These are phyloP conservation scores for Fusarium globosum DNA, from an alignment of 2,329 filamentous ascomycete genomes.

Conservation along the genomic window DNA sequence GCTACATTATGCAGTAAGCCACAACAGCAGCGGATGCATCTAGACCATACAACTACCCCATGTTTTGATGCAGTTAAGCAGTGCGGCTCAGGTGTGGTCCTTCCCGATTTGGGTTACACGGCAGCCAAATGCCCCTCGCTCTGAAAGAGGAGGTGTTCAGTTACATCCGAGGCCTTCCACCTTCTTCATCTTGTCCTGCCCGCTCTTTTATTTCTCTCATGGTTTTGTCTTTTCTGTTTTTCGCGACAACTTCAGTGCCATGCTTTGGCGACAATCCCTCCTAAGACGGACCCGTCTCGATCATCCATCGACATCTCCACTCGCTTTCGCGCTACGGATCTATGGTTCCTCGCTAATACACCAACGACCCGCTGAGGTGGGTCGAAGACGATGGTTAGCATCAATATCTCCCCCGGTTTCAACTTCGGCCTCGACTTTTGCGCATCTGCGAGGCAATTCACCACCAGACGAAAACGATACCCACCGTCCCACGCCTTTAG, in stretches of 20 bases:
- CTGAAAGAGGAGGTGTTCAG: constrained; percentile 30
- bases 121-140: constrained; percentile 33
- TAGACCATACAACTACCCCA: constrained; percentile 25
- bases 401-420: constrained; percentile 28
- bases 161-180: constrained; percentile 18
- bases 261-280: constrained; percentile 47
- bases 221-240: not conserved
- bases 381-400: constrained; percentile 44
- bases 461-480: not conserved
- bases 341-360: constrained; percentile 39
- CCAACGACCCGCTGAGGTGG: constrained; percentile 37
- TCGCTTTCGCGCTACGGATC: constrained; percentile 37
- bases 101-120: constrained; percentile 40
- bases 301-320: constrained; percentile 35
- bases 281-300: constrained; percentile 40
- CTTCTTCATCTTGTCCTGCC: not conserved
- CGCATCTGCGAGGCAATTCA: constrained; percentile 5
- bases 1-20: constrained; percentile 16
- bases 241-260: constrained; percentile 32
- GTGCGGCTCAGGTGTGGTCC: constrained; percentile 12
- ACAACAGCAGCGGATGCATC: not conserved
- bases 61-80: constrained; percentile 32
- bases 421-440: constrained; percentile 15
- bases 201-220: not conserved
- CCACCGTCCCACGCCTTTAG: constrained; percentile 28